Evolutionary conservation across 2,329 filamentous ascomycete genomes (phyloP).

Genomic region (Penicillium sp.): DNA sequence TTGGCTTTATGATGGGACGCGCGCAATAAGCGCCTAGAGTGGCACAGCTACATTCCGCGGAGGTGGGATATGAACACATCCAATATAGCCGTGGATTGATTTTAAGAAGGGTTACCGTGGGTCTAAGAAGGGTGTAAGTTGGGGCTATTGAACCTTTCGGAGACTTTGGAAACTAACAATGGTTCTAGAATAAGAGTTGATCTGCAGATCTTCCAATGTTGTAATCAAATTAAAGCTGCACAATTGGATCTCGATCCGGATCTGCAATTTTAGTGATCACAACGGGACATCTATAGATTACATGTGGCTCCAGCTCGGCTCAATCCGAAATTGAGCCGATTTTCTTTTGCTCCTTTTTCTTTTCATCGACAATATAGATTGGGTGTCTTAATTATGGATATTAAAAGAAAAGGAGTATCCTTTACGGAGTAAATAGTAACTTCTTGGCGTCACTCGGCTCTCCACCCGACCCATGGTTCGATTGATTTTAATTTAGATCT

Average conservation of each 20-base stretch:
- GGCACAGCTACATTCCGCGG: background rate
- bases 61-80: background rate
- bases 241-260: background rate
- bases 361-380: background rate
- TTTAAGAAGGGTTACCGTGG: background rate
- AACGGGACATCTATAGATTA: background rate
- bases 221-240: background rate
- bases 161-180: background rate
- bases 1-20: background rate
- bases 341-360: background rate
- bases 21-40: conserved; percentile 9
- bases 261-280: background rate
- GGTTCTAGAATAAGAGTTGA: background rate
- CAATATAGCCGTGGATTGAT: background rate
- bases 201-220: background rate
- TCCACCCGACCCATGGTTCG: background rate
- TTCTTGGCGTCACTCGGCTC: background rate
- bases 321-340: too few species aligned
- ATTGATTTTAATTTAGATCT: background rate
- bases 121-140: background rate
- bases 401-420: background rate
- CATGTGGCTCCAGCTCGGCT: background rate
- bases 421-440: background rate
- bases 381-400: background rate
- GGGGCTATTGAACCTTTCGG: background rate